Conservation (phyloP, 768 basidiomycete species). For the Podaxis sp. region DNA sequence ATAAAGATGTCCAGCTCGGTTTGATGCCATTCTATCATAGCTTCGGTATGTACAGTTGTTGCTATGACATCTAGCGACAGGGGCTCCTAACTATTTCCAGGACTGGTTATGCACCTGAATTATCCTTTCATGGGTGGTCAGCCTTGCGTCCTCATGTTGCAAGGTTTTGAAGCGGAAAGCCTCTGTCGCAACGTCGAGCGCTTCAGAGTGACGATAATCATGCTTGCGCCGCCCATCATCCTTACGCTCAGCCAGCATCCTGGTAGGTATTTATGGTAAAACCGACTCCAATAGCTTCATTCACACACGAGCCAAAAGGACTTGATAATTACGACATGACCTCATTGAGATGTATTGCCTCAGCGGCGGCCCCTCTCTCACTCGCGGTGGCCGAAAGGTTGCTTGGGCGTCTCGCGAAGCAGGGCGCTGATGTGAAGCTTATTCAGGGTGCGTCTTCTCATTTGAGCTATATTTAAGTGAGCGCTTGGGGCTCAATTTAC, state of each 20-base stretch:
- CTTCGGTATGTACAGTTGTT: slow-evolving; percentile 20
- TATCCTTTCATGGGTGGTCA: slow-evolving; percentile 40
- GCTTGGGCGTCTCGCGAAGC: slow-evolving; percentile 16
- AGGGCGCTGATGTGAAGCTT: slow-evolving; percentile 18
- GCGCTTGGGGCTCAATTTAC: not conserved
- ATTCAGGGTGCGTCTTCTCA: slow-evolving; percentile 21
- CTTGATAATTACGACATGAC: slow-evolving; percentile 52
- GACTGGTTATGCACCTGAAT: slow-evolving; percentile 42
- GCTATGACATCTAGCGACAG: not conserved
- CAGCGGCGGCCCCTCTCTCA: slow-evolving; percentile 68
- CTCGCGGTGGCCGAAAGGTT: slow-evolving; percentile 45
- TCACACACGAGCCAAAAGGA: slow-evolving; percentile 25
- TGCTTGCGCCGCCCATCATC: slow-evolving; percentile 67
- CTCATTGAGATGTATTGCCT: slow-evolving; percentile 46
- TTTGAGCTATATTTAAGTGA: not conserved
- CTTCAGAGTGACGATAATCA: slow-evolving; percentile 45
- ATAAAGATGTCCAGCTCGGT: slow-evolving; percentile 46
- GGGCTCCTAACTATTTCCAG: slow-evolving; percentile 19
- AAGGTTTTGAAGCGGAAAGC: slow-evolving; percentile 49
- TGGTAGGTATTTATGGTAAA: slow-evolving; percentile 30
- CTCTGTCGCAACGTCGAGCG: slow-evolving; percentile 54
- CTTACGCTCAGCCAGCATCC: slow-evolving; percentile 56
- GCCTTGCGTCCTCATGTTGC: slow-evolving; percentile 45
- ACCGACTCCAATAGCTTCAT: not conserved
- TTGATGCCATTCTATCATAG: slow-evolving; percentile 43